Base-by-base conservation (phyloP, 2,329 filamentous ascomycete genomes). In the Xylaria polymorpha region DNA sequence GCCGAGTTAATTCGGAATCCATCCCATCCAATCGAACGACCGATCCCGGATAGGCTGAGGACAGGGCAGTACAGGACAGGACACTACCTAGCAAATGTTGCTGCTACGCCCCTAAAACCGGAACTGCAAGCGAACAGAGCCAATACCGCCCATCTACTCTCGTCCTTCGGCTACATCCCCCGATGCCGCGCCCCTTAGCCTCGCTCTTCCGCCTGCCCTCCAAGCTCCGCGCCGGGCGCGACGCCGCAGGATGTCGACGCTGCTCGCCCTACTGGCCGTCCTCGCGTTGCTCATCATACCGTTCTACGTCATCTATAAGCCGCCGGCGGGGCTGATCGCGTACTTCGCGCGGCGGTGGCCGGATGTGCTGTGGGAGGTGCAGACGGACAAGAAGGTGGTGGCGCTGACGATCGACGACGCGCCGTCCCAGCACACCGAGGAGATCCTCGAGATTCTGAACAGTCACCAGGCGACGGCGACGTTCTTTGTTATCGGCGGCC, bases 351-450 rank as follows among this genome's bases (percentile, higher is more conserved):
- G 82, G 73, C 88, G 87, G 70, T 94, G 92, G 86, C 92, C 93
- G 1, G 90, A 94, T 74, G 91, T 97, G 3, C 85, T 97, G 15
- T 97, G 92, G 85, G 90, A 92, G 73, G 85, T 92, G 51, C 75
- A 77, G 39, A 85, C 86, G 0, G 74, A 81, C 9, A 82, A 87
- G 57, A 92, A 91, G 76, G 81, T 95, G 32, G 85, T 97, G 20
- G 94, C 93, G 0, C 85, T 98, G 46, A 97, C 93, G 0, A 91
- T 97, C 75, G 94, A 97, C 82, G 94, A 97, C 81, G 92, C 90
- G 35, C 94, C 94, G 0, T 94, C 92, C 1, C 80, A 86, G 51
- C 85, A 92, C 79, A 97, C 94, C 1, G 77, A 80, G 53, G 87
- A 90, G 65, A 94, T 97, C 68, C 82, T 94, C 64, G 81, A 88